Evolutionary conservation across 2,329 filamentous ascomycete species (phyloP), one percentile per base, ranked within the genome.

Genomic region (Fusarium penzigii): DNA sequence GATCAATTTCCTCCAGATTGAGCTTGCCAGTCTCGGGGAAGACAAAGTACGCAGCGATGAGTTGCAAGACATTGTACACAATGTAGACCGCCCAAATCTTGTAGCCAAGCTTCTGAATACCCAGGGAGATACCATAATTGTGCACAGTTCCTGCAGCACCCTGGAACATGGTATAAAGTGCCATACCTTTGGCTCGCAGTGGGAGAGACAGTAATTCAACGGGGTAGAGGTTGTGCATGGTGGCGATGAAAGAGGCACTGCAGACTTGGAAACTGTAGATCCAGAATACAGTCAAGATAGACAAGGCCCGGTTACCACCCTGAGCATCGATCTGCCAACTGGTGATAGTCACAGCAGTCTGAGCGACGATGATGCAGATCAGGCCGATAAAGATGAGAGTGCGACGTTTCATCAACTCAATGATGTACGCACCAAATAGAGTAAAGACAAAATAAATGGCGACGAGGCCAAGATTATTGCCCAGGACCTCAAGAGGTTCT

Each of bases 71-170:
- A 39, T 62, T 63, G 46, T 62, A 62, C 13, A 49, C 48, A 11
- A 62, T 63, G 25, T 63, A 63, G 0, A 62, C 53, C 0, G 53
- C 55, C 61, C 61, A 63, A 32, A 63, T 63, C 40, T 63, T 62
- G 25, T 63, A 63, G 1, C 56, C 56, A 3, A 63, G 29, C 32
- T 59, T 59, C 0, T 17, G 5, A 11, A 63, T 63, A 1, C 61
- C 57, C 3, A 63, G 53, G 2, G 57, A 57, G 3, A 63, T 62
- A 1, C 61, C 61, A 6, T 62, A 62, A 9, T 59, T 63, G 10
- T 63, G 61, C 4, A 62, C 57, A 0, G 61, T 59, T 0, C 59
- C 61, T 0, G 59, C 57, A 14, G 61, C 61, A 7, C 61, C 60
- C 43, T 61, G 59, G 17, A 63, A 59, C 61, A 62, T 63, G 11